Evolutionary conservation across 2,329 filamentous ascomycete species (phyloP), one percentile per base, ranked within the genome.

Genomic region (Diplodia mutila): DNA sequence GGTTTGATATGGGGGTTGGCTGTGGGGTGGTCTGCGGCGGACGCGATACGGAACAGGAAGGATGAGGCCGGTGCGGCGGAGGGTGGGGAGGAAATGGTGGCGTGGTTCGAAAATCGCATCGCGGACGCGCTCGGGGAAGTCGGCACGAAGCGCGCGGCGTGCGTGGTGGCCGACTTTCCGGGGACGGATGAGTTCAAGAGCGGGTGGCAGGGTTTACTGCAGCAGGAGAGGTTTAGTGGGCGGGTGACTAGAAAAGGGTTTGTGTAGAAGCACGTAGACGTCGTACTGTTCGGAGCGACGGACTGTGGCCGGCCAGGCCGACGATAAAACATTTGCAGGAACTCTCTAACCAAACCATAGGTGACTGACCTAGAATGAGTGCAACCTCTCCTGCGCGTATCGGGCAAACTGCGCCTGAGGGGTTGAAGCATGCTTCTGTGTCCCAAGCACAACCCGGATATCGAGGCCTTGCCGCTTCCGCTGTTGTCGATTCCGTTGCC

Each of bases 321-420:
- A n/a, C n/a, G n/a, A n/a, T n/a, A n/a, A n/a, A n/a, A n/a, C n/a
- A n/a, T n/a, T n/a, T n/a, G n/a, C n/a, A n/a, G n/a, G n/a, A n/a
- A n/a, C n/a, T n/a, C n/a, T n/a, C n/a, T n/a, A n/a, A n/a, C n/a
- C n/a, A n/a, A n/a, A n/a, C n/a, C n/a, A n/a, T n/a, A n/a, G n/a
- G n/a, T n/a, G n/a, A n/a, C n/a, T n/a, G n/a, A n/a, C n/a, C n/a
- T n/a, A n/a, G n/a, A 11, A 66, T 57, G 12, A 66, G 39, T 21
- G 21, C 37, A 4, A 66, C 64, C 4, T 66, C 52, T 18, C 37
- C 53, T 21, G 53, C 64, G 2, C 52, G n/a, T 42, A 66, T 9
- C 2, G 25, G 53, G 29, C 64, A 66, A 6, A 18, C 12, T 6
- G 27, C 25, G 16, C 54, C 64, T 9, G 14, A 39, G 8, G 39